Percentiles rank a stretch among this genome's conserved stretches.
Evolutionary conservation across 805 yeast genomes (phyloP).

Genomic region (Candida nemodendra): DNA sequence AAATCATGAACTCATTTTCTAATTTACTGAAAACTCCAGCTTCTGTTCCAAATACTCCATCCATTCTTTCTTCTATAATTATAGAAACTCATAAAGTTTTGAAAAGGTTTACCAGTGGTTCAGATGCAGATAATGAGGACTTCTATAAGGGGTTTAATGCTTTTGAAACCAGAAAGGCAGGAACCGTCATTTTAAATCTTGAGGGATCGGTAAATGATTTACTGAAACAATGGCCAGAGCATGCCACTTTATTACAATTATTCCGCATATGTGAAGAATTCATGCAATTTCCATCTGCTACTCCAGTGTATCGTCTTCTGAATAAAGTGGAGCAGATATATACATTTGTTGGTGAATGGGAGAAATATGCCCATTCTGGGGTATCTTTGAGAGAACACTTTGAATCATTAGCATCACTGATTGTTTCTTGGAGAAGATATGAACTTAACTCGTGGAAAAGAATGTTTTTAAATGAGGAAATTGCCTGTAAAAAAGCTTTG

Average conservation of each 20-base stretch:
- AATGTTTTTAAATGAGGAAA: conserved; percentile 65
- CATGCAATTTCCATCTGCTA: conserved; percentile 54
- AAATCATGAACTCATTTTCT: conserved; percentile 29
- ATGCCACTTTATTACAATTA: conserved; percentile 78
- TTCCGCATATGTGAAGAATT: conserved; percentile 64
- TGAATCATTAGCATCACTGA: conserved; percentile 59
- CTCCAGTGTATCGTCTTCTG: conserved; percentile 75
- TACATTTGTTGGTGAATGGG: conserved; percentile 87
- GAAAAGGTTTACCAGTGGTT: conserved; percentile 24
- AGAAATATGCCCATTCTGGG: conserved; percentile 79
- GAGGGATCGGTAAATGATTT: conserved; percentile 46
- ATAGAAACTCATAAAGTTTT: conserved; percentile 35
- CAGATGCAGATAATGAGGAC: conserved; percentile 36
- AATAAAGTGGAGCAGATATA: conserved; percentile 86
- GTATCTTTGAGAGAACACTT: conserved; percentile 60
- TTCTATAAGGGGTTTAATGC: conserved; percentile 67
- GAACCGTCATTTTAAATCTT: conserved; percentile 44
- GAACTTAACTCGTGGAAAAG: conserved; percentile 86
- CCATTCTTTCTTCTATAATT: conserved; percentile 37
- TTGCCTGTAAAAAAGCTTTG: conserved; percentile 42
- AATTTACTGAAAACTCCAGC: conserved; percentile 24
- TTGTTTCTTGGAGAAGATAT: conserved; percentile 87
- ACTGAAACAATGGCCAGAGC: conserved; percentile 86
- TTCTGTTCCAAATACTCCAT: conserved; percentile 24
- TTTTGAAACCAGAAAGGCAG: conserved; percentile 60